Conservation (phyloP, 2,329 filamentous ascomycete genomes). For the Fusarium chaquense region DNA sequence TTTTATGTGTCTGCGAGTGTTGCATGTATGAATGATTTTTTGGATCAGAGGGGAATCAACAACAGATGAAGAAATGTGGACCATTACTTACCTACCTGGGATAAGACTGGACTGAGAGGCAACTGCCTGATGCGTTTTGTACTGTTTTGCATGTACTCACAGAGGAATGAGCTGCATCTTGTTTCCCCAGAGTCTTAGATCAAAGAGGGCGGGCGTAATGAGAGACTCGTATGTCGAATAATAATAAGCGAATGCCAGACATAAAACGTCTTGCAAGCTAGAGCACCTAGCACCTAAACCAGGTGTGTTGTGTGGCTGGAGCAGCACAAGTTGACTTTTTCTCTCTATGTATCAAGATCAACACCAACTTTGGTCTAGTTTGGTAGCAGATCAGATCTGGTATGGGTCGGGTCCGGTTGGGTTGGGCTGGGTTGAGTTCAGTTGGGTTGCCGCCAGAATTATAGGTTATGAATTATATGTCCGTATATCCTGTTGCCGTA, state of each 20-base stretch:
- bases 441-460: slow-evolving; percentile 7
- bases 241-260: slow-evolving; percentile 34
- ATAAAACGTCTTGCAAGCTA: slow-evolving; percentile 13
- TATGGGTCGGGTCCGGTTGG: neutral
- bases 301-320: slow-evolving; percentile 11
- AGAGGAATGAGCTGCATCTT: slow-evolving; percentile 34
- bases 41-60: slow-evolving; percentile 27
- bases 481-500: slow-evolving; percentile 2
- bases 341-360: slow-evolving; percentile 7
- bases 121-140: neutral
- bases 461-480: slow-evolving; percentile 10
- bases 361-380: neutral
- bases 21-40: slow-evolving; percentile 20
- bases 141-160: neutral
- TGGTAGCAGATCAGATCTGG: neutral
- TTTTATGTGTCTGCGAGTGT: slow-evolving; percentile 3
- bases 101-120: neutral
- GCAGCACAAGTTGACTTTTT: slow-evolving; percentile 7
- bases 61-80: slow-evolving; percentile 38
- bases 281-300: neutral
- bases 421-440: neutral
- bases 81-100: slow-evolving; percentile 26
- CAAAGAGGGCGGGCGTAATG: slow-evolving; percentile 19
- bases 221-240: slow-evolving; percentile 34
- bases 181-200: slow-evolving; percentile 42